Evolutionary conservation across 2,329 filamentous ascomycete genomes (phyloP).

Genomic region (Truncatella angustata): DNA sequence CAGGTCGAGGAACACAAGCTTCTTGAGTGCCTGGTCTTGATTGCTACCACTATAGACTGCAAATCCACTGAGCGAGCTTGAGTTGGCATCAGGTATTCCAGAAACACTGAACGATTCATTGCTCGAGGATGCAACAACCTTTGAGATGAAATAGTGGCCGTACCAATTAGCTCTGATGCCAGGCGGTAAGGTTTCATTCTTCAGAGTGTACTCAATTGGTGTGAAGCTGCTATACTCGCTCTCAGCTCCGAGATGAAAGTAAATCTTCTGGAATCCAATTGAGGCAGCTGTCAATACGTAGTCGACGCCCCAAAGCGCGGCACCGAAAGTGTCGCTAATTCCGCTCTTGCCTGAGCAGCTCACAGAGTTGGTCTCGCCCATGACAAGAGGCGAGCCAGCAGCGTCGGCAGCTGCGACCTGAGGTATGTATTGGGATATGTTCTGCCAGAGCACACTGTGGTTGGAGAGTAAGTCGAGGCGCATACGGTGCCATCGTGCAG

Average conservation of each 20-base stretch:
- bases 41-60: constrained; percentile 23
- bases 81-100: constrained; percentile 31
- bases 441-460: constrained; percentile 32
- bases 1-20: constrained; percentile 34
- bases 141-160: constrained; percentile 33
- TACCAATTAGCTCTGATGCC: constrained; percentile 32
- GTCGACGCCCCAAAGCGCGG: constrained; percentile 48
- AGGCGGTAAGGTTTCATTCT: constrained; percentile 27
- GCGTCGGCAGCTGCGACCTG: constrained; percentile 32
- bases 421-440: constrained; percentile 30
- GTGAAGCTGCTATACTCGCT: constrained; percentile 31
- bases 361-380: constrained; percentile 48
- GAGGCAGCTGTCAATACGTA: constrained; percentile 37
- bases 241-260: constrained; percentile 43
- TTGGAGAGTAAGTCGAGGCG: constrained; percentile 31
- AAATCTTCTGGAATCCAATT: constrained; percentile 32
- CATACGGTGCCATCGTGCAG: constrained; percentile 30
- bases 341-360: constrained; percentile 36
- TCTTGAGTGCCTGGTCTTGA: constrained; percentile 17
- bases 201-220: constrained; percentile 24
- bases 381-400: constrained; percentile 35
- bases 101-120: constrained; percentile 19
- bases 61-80: constrained; percentile 31
- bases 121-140: constrained; percentile 17
- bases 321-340: constrained; percentile 45